Conservation (phyloP, 441 rosid genomes). For the Populus hybrid region DNA sequence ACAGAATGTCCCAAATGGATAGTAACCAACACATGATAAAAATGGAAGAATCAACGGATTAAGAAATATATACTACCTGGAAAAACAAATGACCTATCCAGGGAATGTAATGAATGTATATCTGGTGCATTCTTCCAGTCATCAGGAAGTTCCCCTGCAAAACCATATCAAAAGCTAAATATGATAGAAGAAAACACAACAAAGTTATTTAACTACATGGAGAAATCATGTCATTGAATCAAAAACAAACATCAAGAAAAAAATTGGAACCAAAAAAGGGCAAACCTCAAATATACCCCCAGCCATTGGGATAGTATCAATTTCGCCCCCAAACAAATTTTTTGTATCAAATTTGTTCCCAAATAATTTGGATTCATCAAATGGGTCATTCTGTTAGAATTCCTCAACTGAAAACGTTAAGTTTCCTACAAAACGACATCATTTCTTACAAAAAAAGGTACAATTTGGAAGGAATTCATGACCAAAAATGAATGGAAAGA, state of each 20-base stretch:
- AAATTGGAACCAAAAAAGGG: neutral
- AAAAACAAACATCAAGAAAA: neutral
- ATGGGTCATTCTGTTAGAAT: too few species aligned
- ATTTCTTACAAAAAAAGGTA: too few species aligned
- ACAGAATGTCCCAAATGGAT: constrained; percentile 3
- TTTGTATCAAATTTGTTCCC: too few species aligned
- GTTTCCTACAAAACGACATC: too few species aligned
- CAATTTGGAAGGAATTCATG: too few species aligned
- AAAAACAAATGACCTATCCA: constrained; percentile 84
- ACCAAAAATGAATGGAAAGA: too few species aligned
- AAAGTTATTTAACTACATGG: neutral
- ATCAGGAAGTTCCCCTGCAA: constrained; percentile 69
- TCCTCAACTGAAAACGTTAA: too few species aligned
- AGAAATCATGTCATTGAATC: neutral
- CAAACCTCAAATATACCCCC: too few species aligned
- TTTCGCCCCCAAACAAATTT: too few species aligned
- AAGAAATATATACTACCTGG: constrained; percentile 54
- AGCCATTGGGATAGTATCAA: too few species aligned
- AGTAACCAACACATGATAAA: constrained; percentile 13
- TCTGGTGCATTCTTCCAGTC: constrained; percentile 58
- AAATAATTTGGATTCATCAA: too few species aligned
- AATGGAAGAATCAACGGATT: constrained; percentile 18
- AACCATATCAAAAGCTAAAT: neutral
- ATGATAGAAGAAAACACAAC: neutral
- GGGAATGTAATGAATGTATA: constrained; percentile 55